These are phyloP conservation scores for Aspergillus brunneoviolaceus DNA, from an alignment of 2,329 filamentous ascomycete species.

Conservation along the genomic window DNA sequence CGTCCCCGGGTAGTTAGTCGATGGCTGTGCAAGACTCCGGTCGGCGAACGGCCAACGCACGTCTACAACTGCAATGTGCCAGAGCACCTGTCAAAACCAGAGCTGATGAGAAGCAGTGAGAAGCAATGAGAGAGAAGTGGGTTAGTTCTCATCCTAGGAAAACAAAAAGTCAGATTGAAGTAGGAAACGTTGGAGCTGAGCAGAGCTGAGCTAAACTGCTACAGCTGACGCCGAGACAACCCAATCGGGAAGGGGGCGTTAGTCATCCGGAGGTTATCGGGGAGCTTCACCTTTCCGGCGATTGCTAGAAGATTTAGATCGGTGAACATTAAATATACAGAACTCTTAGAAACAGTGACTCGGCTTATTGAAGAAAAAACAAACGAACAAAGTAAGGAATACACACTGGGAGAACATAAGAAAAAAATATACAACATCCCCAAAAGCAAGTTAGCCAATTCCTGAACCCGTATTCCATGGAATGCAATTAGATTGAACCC, in stretches of 20 bases:
- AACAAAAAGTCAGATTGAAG: not conserved
- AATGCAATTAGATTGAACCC: not conserved
- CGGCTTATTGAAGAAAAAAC: not conserved
- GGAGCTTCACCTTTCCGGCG: not conserved
- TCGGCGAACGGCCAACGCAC: not conserved
- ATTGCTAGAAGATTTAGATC: not conserved
- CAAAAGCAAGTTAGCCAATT: not conserved
- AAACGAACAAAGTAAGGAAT: not conserved
- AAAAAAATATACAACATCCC: not conserved
- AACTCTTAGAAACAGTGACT: not conserved
- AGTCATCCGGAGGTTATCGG: not conserved
- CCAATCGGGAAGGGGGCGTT: not conserved
- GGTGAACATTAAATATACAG: not conserved
- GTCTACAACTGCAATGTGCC: conserved; percentile 1
- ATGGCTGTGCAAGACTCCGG: conserved; percentile 1
- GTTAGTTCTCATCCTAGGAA: too few species aligned
- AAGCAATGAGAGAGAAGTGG: not conserved
- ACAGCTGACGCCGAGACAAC: not conserved
- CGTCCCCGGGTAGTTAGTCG: not conserved
- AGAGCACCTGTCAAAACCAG: not conserved
- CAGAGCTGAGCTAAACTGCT: not conserved
- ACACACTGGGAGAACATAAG: not conserved
- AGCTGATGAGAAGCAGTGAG: not conserved
- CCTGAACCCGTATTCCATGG: not conserved
- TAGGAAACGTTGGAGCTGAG: not conserved